Percentiles rank a stretch among this genome's conserved stretches.
Conservation (phyloP, 768 basidiomycete species). For the Sarcodon sp. region DNA sequence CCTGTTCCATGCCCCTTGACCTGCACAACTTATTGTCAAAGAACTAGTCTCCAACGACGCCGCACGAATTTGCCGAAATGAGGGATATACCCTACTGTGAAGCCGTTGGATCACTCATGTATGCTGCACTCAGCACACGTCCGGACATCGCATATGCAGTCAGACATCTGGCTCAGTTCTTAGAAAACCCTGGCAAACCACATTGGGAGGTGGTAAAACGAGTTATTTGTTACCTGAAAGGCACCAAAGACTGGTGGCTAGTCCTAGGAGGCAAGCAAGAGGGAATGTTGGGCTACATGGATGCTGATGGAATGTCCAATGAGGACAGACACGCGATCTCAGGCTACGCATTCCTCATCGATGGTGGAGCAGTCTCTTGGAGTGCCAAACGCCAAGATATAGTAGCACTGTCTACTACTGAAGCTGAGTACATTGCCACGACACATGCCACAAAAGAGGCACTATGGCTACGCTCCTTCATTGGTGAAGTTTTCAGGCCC, state of each 20-base stretch:
- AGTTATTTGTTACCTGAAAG: too few relatives aligned
- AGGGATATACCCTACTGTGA: background rate
- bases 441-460: constrained; percentile 19
- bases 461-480: constrained; percentile 5
- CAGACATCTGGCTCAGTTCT: constrained; percentile 12
- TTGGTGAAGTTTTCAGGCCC: constrained; percentile 3
- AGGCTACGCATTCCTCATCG: constrained; percentile 21
- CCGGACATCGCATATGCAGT: constrained; percentile 20
- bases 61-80: constrained; percentile 1
- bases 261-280: too few relatives aligned
- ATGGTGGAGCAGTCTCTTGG: constrained; percentile 19
- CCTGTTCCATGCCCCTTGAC: constrained; percentile 17
- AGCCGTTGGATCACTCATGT: too few relatives aligned
- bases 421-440: constrained; percentile 24
- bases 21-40: constrained; percentile 1
- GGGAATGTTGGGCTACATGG: constrained; percentile 11
- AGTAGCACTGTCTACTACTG: too few relatives aligned
- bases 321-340: constrained; percentile 19
- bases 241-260: too few relatives aligned
- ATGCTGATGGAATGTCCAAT: constrained; percentile 9
- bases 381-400: too few relatives aligned
- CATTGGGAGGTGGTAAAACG: too few relatives aligned
- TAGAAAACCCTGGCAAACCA: constrained; percentile 8
- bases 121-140: constrained; percentile 17
- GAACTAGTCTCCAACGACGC: constrained; percentile 1